Conservation (phyloP, 2,329 filamentous ascomycete species). For the Exophiala calicioides region DNA sequence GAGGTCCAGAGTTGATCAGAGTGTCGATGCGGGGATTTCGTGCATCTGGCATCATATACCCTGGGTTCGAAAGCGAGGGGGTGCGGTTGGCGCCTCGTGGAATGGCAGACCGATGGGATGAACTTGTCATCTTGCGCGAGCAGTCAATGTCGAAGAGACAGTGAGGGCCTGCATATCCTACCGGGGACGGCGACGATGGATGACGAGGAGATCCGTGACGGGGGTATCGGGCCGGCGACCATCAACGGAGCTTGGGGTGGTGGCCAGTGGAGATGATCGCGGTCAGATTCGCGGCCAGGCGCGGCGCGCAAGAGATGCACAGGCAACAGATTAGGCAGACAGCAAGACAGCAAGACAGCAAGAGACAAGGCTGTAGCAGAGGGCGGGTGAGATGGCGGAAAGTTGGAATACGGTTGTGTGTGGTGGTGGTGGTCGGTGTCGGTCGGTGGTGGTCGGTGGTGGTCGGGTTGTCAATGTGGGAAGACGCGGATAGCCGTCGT, state of each 20-base stretch:
- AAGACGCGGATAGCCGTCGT: too few species aligned
- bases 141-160: not conserved
- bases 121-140: slow-evolving; percentile 20
- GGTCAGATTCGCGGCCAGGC: too few species aligned
- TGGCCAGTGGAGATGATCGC: too few species aligned
- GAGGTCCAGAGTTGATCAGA: slow-evolving; percentile 18
- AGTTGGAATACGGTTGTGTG: too few species aligned
- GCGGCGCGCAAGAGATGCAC: too few species aligned
- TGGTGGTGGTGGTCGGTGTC: too few species aligned
- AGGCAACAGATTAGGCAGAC: too few species aligned
- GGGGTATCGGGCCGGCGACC: slow-evolving; percentile 5
- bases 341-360: too few species aligned
- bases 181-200: slow-evolving; percentile 8
- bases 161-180: slow-evolving; percentile 18
- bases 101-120: slow-evolving; percentile 16
- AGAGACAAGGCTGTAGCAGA: too few species aligned
- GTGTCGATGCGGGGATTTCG: slow-evolving; percentile 26
- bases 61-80: slow-evolving; percentile 15
- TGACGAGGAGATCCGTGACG: not conserved
- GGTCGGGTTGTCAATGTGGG: too few species aligned
- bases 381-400: too few species aligned
- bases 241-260: not conserved
- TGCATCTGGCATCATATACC: slow-evolving; percentile 17
- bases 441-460: too few species aligned
- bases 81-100: slow-evolving; percentile 10